Conservation (phyloP, 805 yeast genomes). For the Lipomyces lipofer region DNA sequence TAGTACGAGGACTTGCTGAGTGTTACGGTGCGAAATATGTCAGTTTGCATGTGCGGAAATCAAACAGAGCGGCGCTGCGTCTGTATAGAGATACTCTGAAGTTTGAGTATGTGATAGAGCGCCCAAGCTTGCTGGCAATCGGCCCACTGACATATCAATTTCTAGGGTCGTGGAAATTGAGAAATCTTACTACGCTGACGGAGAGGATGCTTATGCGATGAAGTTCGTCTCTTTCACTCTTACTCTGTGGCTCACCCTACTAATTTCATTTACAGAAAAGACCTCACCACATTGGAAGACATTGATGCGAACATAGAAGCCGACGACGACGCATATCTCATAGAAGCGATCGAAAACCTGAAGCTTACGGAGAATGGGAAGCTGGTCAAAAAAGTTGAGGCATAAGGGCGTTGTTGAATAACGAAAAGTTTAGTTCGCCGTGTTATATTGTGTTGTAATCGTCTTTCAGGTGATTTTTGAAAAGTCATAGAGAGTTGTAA, state of each 20-base stretch:
- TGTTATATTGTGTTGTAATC: no score
- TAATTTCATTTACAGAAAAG: constrained; percentile 12
- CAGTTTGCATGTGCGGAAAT: constrained; percentile 87
- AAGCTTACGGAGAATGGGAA: constrained; percentile 16
- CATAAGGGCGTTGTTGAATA: no score
- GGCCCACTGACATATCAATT: not conserved
- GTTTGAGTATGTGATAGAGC: constrained; percentile 57
- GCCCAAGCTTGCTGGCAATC: no score
- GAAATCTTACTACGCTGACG: constrained; percentile 90
- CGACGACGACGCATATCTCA: constrained; percentile 18
- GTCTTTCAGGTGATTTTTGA: no score
- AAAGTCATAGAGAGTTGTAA: no score
- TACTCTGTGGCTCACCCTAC: not conserved
- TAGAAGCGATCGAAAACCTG: constrained; percentile 26
- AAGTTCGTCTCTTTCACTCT: constrained; percentile 60
- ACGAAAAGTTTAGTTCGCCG: no score
- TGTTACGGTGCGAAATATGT: constrained; percentile 79
- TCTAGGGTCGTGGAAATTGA: constrained; percentile 69
- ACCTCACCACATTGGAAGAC: constrained; percentile 18
- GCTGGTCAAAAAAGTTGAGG: not conserved
- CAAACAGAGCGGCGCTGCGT: constrained; percentile 91
- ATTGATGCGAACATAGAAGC: constrained; percentile 18
- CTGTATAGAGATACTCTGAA: constrained; percentile 80
- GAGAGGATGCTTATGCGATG: constrained; percentile 98
- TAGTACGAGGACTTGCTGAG: constrained; percentile 73